Evolutionary conservation across 164 flowering plant genomes (phyloP), one percentile per base, ranked within the genome.

Genomic region (Kalanchoe fedtschenkoi): DNA sequence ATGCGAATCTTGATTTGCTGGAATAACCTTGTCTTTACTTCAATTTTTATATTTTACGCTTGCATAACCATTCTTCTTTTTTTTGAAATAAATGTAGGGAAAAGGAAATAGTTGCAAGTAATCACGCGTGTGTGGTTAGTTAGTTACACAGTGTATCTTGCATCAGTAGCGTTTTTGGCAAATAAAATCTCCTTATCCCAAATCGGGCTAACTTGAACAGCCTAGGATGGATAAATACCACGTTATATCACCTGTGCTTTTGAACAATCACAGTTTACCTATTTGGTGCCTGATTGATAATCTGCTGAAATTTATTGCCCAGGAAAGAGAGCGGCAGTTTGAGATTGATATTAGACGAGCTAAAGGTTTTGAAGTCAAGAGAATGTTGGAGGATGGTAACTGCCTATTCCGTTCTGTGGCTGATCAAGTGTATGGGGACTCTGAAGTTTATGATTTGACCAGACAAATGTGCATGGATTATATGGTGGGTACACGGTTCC

Each of bases 391-490:
- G 71, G 99, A 95, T 81, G 99, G 99, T 42, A 95, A 95, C 70
- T 95, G 99, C 71, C 87, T 95, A 59, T 95, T 95, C 67, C 96
- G 99, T 56, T 97, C 97, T 77, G 90, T 95, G 64, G 97, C 96
- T 57, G 99, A 95, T 83, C 99, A 89, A 78, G 97, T 95, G 17
- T 95, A 91, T 76, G 99, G 99, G 60, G 99, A 95, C 71, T 74
- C 90, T 62, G 99, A 95, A 68, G 66, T 60, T 6, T 86, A 89
- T 82, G 95, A 91, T 73, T 75, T 83, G 77, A 65, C 75, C 53
- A 81, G 99, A 64, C 97, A 95, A 71, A 81, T 95, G 96, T 95
- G 99, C 83, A 87, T 95, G 14, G 99, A 95, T 69, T 95, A 95
- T 69, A 95, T 91, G 99, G 99, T 95, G 86, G 32, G 75, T 51